Conservation (phyloP, 495 filamentous ascomycete species). For the Aspergillus carlsbadensis region DNA sequence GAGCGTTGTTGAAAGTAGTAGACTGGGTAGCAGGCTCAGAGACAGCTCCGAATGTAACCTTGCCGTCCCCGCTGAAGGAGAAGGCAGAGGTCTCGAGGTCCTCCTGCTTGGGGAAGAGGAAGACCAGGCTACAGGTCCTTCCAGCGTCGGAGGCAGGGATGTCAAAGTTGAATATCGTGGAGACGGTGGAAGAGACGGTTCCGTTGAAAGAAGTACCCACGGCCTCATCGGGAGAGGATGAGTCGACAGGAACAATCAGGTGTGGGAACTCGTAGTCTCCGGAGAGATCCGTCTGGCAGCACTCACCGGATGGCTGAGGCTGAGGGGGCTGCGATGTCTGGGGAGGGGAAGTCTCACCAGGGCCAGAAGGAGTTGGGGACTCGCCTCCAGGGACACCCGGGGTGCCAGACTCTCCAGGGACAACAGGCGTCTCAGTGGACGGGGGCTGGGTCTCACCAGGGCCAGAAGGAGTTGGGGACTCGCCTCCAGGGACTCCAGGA, state of each 20-base stretch:
- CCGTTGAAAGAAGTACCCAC: conserved; percentile 56
- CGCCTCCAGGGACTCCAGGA: conserved; percentile 9
- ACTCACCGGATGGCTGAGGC: conserved; percentile 15
- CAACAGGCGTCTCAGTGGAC: not conserved
- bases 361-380: not conserved
- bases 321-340: not conserved
- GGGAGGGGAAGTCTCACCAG: not conserved
- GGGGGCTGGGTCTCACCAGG: not conserved
- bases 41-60: conserved; percentile 52
- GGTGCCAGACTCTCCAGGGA: not conserved
- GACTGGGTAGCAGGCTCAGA: conserved; percentile 29
- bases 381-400: not conserved
- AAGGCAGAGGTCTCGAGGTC: conserved; percentile 56
- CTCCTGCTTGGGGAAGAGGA: conserved; percentile 58
- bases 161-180: conserved; percentile 69
- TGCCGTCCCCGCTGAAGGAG: conserved; percentile 57
- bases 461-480: not conserved
- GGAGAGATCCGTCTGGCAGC: conserved; percentile 52
- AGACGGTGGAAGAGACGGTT: conserved; percentile 52
- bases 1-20: conserved; percentile 53
- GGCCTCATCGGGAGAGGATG: conserved; percentile 48
- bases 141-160: conserved; percentile 51
- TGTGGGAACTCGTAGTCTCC: conserved; percentile 61
- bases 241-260: conserved; percentile 65
- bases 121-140: conserved; percentile 63